Conservation (phyloP, 129 eudicot genomes). For the Saposhnikovia divaricata region DNA sequence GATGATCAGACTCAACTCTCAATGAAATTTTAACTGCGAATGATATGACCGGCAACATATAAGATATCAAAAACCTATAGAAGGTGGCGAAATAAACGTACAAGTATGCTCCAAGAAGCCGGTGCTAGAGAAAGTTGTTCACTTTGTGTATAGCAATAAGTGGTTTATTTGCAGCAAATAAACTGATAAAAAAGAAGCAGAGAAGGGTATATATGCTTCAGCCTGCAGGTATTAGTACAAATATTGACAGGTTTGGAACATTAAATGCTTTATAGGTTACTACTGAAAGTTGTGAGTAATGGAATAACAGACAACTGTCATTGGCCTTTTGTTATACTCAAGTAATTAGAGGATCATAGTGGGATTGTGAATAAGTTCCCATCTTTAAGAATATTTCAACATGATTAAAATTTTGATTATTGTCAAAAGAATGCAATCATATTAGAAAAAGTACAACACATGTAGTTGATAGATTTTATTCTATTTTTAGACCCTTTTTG, state of each 20-base stretch:
- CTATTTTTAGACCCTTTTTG: background rate
- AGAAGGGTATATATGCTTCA: conserved; percentile 7
- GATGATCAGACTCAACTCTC: background rate
- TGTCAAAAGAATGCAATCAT: background rate
- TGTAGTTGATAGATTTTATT: background rate
- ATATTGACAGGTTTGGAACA: background rate
- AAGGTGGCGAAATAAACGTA: background rate
- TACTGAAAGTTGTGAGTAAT: background rate
- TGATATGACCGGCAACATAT: background rate
- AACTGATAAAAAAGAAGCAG: conserved; percentile 7
- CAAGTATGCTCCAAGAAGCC: background rate
- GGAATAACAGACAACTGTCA: background rate
- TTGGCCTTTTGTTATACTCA: background rate
- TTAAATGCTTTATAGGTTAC: conserved; percentile 6
- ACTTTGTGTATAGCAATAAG: background rate
- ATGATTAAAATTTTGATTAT: conserved; percentile 10
- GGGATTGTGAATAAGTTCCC: conserved; percentile 12
- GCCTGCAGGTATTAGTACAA: background rate
- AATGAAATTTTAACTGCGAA: background rate
- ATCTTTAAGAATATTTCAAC: conserved; percentile 11
- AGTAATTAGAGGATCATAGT: background rate
- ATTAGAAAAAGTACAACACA: background rate
- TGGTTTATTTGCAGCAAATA: background rate
- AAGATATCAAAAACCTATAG: background rate
- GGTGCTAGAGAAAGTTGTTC: background rate